Evolutionary conservation across 352 stramenopile species (phyloP), one percentile per base, ranked within the genome.

Genomic region (Phytophthora tentaculata): DNA sequence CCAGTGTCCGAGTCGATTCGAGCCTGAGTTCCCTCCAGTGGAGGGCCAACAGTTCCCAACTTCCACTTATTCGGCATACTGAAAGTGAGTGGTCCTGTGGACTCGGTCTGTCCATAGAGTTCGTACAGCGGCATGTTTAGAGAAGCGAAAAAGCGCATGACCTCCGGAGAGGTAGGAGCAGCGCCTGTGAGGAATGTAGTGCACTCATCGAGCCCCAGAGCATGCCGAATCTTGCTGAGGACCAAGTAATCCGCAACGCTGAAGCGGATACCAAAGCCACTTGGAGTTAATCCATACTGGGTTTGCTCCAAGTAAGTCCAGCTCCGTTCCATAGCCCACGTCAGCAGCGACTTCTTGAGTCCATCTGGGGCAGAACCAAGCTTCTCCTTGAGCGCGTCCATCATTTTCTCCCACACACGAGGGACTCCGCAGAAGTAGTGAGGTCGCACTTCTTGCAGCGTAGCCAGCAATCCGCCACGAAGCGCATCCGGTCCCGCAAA

Each of bases 121-220:
- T 98, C 94, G 69, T 94, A 90, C 24, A 98, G 83, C 45, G 86
- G 89, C 35, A 98, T 96, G 74, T 98, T 92, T 22, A 98, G 69
- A 8, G 87, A 97, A 16, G 75, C 80, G 68, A 98, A 97, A 72
- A 98, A 98, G 45, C 81, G 73, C 47, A 87, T 62, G 50, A 71
- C 69, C 8, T 90, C 81, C n/a, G 62, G 50, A 12, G 74, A 75
- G 32, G 83, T 83, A 14, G 78, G 66, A 39, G 92, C 93, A 4
- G 90, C 94, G 17, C 80, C 85, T 2, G 88, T 93, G 67, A 95
- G 94, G 69, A 86, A 91, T 45, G 74, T 76, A 43, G 79, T 79
- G 73, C 80, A 90, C 49, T 86, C 57, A 71, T 97, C 86, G 8
- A 98, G 77, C 12, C 78, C 78, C 24, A 96, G 72, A 16, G 79